Evolutionary conservation across 108 stramenopile species (phyloP).

Genomic region (Fistulifera solaris): DNA sequence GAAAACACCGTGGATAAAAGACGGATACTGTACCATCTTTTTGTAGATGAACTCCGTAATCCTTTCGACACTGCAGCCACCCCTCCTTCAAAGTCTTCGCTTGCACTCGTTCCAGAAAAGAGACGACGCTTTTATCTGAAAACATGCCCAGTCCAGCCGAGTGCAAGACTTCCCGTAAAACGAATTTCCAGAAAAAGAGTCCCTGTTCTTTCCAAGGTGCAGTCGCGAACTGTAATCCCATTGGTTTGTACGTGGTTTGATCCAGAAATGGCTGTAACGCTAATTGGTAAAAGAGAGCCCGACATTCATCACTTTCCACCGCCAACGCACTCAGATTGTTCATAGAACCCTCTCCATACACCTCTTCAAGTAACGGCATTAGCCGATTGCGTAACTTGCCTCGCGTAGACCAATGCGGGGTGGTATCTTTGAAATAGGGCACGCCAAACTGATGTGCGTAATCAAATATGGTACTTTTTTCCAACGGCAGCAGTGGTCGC

Average conservation of each 20-base stretch:
- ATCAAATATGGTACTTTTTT: slow-evolving; percentile 71
- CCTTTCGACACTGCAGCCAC: slow-evolving; percentile 83
- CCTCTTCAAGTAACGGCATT: slow-evolving; percentile 83
- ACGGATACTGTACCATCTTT: slow-evolving; percentile 51
- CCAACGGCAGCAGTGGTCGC: slow-evolving; percentile 79
- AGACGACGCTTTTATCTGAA: slow-evolving; percentile 61
- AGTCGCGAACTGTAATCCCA: slow-evolving; percentile 68
- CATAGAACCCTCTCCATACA: slow-evolving; percentile 92
- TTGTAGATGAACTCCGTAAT: slow-evolving; percentile 73
- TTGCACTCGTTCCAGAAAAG: slow-evolving; percentile 47
- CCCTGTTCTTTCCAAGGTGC: slow-evolving; percentile 47
- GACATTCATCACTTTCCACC: slow-evolving; percentile 72
- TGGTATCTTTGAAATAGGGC: slow-evolving; percentile 78
- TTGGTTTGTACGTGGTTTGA: slow-evolving; percentile 35
- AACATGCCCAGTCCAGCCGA: slow-evolving; percentile 76
- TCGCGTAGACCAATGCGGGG: slow-evolving; percentile 92
- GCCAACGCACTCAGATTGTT: slow-evolving; percentile 74
- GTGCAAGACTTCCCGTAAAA: slow-evolving; percentile 66
- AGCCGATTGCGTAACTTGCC: slow-evolving; percentile 90
- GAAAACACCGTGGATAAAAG: slow-evolving; percentile 59
- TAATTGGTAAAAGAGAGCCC: slow-evolving; percentile 45
- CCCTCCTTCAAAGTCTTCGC: slow-evolving; percentile 20
- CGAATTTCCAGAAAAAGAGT: slow-evolving; percentile 80
- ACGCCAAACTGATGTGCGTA: slow-evolving; percentile 92
- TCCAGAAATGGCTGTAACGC: slow-evolving; percentile 58